Evolutionary conservation across 2,329 filamentous ascomycete species (phyloP), one percentile per base, ranked within the genome.

Genomic region (Penicillium crustosum): DNA sequence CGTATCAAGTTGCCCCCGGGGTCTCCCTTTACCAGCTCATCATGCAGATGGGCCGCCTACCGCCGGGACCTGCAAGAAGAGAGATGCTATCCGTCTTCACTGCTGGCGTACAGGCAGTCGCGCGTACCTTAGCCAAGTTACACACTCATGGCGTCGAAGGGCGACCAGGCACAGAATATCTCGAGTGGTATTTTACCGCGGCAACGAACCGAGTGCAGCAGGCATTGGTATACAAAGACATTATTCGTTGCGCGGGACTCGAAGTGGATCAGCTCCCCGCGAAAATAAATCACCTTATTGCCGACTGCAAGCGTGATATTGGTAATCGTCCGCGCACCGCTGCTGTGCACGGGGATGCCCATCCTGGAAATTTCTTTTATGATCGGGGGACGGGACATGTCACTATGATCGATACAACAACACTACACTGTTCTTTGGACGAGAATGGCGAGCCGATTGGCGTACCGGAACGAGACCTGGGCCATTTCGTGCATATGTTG

Each of bases 301-400:
- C 38, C 15, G 27, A 52, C 17, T 44, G 49, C 49, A 52, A 33
- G 29, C 19, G 38, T 3, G 49, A 33, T 25, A 35, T 35, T 33
- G 19, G 27, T 13, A 43, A 2, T n/a, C 10, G 27, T 4, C 38
- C 49, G 7, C 49, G 49, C 7, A 52, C 49, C 38, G 35, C 49
- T 27, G 38, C 27, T 4, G 49, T 44, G 2, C 49, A 52, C 4
- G 49, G 49, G 10, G 49, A 52, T 15, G 38, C 38, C 19, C 49
- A 52, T 35, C 49, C 49, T 44, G 49, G 49, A 23, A 52, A 33
- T 41, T 52, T 52, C 15, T 44, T 52, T 7, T 52, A 52, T 44
- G 49, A 52, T 27, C 21, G 27, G 7, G 29, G 38, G n/a, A 52
- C 29, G 7, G 49, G 49, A 4, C 38, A 52, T 33, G 29, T 52